phyloP scores from a whole-genome alignment of 176 grass and related monocot species.

The Otatea glauca region DNA sequence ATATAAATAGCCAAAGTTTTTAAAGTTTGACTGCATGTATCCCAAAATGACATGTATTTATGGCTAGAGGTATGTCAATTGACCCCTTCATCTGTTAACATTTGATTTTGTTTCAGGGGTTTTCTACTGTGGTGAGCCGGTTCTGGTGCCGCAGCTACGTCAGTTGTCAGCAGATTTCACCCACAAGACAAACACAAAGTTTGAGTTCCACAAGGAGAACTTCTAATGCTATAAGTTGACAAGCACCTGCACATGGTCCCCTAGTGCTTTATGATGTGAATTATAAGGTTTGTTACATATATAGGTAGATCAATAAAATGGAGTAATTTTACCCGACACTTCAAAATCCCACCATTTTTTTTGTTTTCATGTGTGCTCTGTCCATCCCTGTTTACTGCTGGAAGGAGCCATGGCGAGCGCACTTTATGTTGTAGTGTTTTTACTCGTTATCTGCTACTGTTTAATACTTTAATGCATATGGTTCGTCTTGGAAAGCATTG shows the following conservation, averaged over 20 bases:
- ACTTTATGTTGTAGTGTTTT: not conserved
- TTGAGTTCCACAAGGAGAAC: constrained; percentile 98
- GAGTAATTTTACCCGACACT: not conserved
- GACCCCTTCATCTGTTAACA: constrained; percentile 27
- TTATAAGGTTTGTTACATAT: constrained; percentile 29
- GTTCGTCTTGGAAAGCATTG: not conserved
- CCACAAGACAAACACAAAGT: constrained; percentile 84
- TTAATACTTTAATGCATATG: not conserved
- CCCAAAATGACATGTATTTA: no score
- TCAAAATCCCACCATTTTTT: not conserved
- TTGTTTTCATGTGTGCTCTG: not conserved
- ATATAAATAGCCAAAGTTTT: no score
- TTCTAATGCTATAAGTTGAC: constrained; percentile 49
- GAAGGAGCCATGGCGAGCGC: not conserved
- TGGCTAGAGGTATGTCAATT: not conserved
- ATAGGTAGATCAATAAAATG: constrained; percentile 30
- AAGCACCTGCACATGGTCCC: not conserved
- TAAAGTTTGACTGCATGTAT: no score
- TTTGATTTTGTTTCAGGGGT: constrained; percentile 68
- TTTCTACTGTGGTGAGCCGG: constrained; percentile 93
- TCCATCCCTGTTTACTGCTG: constrained; percentile 3
- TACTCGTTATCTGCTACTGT: not conserved
- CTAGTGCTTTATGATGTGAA: constrained; percentile 32
- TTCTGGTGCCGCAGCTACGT: constrained; percentile 67
- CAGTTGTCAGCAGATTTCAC: constrained; percentile 85